These are phyloP conservation scores for Arabidopsis lyrata DNA, from an alignment of 441 rosid genomes.

Conservation along the genomic window DNA sequence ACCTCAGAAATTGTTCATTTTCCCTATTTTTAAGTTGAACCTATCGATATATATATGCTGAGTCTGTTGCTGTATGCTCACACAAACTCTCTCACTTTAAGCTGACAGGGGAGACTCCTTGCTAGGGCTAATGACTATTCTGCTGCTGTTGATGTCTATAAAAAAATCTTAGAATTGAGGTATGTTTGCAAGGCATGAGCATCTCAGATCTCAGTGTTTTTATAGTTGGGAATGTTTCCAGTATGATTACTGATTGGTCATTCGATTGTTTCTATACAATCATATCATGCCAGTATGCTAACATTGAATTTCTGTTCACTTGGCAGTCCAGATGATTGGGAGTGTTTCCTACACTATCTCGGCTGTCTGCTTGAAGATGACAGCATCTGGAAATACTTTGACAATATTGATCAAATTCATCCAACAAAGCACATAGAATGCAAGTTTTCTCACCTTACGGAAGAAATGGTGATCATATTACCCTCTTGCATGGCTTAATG, in stretches of 20 bases:
- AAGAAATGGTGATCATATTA: slow-evolving; percentile 71
- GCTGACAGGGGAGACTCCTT: slow-evolving; percentile 99
- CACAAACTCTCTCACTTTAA: slow-evolving; percentile 67
- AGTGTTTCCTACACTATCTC: slow-evolving; percentile 91
- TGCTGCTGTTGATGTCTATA: slow-evolving; percentile 68
- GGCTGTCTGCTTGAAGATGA: slow-evolving; percentile 95
- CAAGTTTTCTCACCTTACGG: slow-evolving; percentile 71
- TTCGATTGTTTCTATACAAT: neutral
- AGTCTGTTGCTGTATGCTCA: slow-evolving; percentile 31
- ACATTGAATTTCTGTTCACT: slow-evolving; percentile 49
- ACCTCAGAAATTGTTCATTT: neutral
- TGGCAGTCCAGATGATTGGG: slow-evolving; percentile 99
- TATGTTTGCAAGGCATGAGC: slow-evolving; percentile 45
- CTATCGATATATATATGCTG: neutral
- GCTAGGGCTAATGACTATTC: slow-evolving; percentile 82
- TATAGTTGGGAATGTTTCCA: slow-evolving; percentile 6
- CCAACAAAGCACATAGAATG: slow-evolving; percentile 58
- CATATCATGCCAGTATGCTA: slow-evolving; percentile 34
- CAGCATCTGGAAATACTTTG: slow-evolving; percentile 66
- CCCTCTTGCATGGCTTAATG: slow-evolving; percentile 17
- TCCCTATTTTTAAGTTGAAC: slow-evolving; percentile 40
- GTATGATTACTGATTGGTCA: neutral
- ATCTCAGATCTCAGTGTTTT: slow-evolving; percentile 12
- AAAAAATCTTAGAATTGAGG: slow-evolving; percentile 86
- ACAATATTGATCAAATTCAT: slow-evolving; percentile 54